Evolutionary conservation across 441 rosid species (phyloP).

Genomic region (Viola pubescens): DNA sequence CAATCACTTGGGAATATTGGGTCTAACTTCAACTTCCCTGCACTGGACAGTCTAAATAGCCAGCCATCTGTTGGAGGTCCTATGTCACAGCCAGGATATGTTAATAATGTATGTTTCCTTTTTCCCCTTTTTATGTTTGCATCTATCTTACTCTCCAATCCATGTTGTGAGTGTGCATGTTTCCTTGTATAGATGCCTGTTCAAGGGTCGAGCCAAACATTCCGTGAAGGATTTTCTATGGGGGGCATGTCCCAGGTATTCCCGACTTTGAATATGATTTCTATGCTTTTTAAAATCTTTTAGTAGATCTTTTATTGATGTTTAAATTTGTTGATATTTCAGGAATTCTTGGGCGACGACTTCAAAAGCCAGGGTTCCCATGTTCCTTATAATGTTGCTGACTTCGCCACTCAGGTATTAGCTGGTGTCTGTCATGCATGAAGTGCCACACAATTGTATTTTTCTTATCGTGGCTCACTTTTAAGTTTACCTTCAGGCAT

Average conservation of each 20-base stretch:
- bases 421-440: background rate
- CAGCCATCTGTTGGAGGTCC: conserved; percentile 94
- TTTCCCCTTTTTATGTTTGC: background rate
- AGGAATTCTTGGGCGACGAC: conserved; percentile 98
- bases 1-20: conserved; percentile 79
- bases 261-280: background rate
- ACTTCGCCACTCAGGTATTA: conserved; percentile 82
- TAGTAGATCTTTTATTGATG: conserved; percentile 9
- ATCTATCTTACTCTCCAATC: background rate
- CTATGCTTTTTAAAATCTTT: background rate
- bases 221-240: conserved; percentile 96
- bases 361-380: conserved; percentile 98
- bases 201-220: conserved; percentile 86
- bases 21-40: conserved; percentile 58
- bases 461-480: background rate
- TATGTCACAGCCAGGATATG: conserved; percentile 91
- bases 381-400: conserved; percentile 80
- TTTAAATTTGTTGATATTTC: conserved; percentile 16
- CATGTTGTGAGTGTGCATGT: conserved; percentile 8
- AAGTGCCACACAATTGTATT: background rate
- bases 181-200: conserved; percentile 42
- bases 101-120: conserved; percentile 39
- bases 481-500: conserved; percentile 36
- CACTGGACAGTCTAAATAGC: conserved; percentile 73
- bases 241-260: conserved; percentile 96